phyloP scores from a whole-genome alignment of 768 basidiomycete species.

The Sporobolomyces phaffii region DNA sequence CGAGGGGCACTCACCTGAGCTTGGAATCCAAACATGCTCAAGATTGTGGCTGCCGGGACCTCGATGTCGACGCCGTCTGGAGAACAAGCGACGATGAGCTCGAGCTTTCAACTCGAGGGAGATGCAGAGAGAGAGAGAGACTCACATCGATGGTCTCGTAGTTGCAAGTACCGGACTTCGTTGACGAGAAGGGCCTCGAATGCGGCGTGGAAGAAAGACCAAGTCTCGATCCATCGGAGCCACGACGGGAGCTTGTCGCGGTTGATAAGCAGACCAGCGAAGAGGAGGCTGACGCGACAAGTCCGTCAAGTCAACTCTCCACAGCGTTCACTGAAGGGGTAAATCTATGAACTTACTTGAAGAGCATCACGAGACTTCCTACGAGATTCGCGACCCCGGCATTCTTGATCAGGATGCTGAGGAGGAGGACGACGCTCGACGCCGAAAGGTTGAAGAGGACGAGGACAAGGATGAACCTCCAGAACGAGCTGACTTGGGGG shows the following conservation, averaged over 20 bases:
- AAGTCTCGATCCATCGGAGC: conserved; percentile 77
- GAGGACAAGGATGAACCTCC: conserved; percentile 95
- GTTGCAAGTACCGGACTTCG: conserved; percentile 83
- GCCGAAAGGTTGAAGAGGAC: conserved; percentile 96
- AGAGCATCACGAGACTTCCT: conserved; percentile 94
- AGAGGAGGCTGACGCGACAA: conserved; percentile 62
- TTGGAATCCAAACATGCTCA: conserved; percentile 86
- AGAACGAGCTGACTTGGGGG: conserved; percentile 78
- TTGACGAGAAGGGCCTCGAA: conserved; percentile 98
- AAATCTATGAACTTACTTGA: conserved; percentile 97
- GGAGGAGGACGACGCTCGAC: conserved; percentile 79
- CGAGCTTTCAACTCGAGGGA: not conserved
- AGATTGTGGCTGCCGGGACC: conserved; percentile 88
- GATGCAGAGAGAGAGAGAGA: not conserved
- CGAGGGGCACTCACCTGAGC: conserved; percentile 59
- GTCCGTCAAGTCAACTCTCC: too few species aligned
- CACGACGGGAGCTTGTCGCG: conserved; percentile 68
- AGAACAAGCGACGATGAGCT: conserved; percentile 12
- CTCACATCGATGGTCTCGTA: conserved; percentile 64
- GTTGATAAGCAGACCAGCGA: conserved; percentile 93
- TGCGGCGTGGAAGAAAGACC: conserved; percentile 98
- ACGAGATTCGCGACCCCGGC: conserved; percentile 83
- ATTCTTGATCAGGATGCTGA: conserved; percentile 82
- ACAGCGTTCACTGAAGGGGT: too few species aligned
- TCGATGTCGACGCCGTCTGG: conserved; percentile 92